Evolutionary conservation across 257 asterid genomes (phyloP), one percentile per base, ranked within the genome.

Genomic region (Capsicum chinense): DNA sequence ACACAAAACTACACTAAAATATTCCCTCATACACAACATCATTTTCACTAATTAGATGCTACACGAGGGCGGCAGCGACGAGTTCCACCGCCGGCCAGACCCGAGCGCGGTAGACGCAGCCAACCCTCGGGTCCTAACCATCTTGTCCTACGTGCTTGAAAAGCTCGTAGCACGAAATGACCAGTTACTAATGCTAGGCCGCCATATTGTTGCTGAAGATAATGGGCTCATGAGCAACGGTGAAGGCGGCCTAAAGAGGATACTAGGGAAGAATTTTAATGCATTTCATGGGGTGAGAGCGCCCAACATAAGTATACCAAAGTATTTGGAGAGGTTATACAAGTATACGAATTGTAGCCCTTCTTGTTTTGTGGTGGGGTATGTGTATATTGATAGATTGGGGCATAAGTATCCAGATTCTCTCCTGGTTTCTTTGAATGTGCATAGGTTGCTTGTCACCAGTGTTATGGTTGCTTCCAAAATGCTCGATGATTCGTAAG

Each of bases 391-490:
- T 5, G 98, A 95, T 52, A 83, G 99, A 78, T 82, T 95, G 87
- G 89, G 91, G 33, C 98, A 95, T 81, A 92, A 84, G 76, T 88
- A 87, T 79, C 99, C 99, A 2, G 93, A 91, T 67, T 93, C 97
- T 1, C 93, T 94, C 33, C 91, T 95, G 50, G 91, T 91, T 68
- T 92, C 99, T 33, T 89, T 92, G 90, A 95, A 95, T 78, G 94
- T 94, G 68, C 98, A 95, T 85, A 84, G 99, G 21, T 78, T 95
- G 86, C 86, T 94, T 2, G 91, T 94, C 67, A 93, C 98, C 0
- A 86, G 93, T 82, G 93, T 95, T 26, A 91, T 94, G 98, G 91
- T 95, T 67, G 99, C 98, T 86, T 94, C 99, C 86, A 95, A 95
- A 87, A 89, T 92, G 87, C 93, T 94, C 14, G 99, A 95, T 81